These are phyloP conservation scores for Prunus davidiana DNA, from an alignment of 306 rosid genomes.

Conservation along the genomic window DNA sequence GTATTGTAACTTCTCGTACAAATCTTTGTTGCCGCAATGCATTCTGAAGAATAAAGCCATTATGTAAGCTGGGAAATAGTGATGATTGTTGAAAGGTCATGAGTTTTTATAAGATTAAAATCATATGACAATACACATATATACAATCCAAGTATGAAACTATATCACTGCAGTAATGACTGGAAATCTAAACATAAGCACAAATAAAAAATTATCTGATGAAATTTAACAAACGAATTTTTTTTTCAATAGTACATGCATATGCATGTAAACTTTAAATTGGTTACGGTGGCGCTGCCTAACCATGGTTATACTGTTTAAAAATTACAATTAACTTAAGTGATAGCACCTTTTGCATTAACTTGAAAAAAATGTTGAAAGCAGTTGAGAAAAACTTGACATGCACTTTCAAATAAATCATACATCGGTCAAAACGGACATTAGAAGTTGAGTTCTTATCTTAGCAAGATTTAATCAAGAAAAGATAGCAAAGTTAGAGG, in stretches of 20 bases:
- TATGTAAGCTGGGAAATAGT: slow-evolving; percentile 1
- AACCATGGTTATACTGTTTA: neutral
- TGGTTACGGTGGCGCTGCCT: neutral
- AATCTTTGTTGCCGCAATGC: slow-evolving; percentile 84
- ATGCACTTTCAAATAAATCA: neutral
- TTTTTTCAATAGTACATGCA: neutral
- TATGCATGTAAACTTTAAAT: neutral
- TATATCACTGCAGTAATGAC: neutral
- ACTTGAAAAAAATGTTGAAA: neutral
- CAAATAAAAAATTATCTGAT: neutral
- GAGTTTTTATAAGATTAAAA: neutral
- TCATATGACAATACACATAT: neutral
- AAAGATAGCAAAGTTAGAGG: neutral
- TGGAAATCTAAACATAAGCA: neutral
- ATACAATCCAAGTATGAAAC: neutral
- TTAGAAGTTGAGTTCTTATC: neutral
- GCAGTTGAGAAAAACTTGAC: neutral
- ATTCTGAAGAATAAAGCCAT: slow-evolving; percentile 56
- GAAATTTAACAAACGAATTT: neutral
- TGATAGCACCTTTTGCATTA: too few species aligned
- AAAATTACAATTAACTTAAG: too few species aligned
- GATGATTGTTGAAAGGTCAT: neutral
- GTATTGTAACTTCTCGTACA: slow-evolving; percentile 92
- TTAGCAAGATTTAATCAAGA: neutral
- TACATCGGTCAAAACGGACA: neutral